Evolutionary conservation across 192 early-diverging fungal genomes (phyloP).

Genomic region (Coemansia sp.): DNA sequence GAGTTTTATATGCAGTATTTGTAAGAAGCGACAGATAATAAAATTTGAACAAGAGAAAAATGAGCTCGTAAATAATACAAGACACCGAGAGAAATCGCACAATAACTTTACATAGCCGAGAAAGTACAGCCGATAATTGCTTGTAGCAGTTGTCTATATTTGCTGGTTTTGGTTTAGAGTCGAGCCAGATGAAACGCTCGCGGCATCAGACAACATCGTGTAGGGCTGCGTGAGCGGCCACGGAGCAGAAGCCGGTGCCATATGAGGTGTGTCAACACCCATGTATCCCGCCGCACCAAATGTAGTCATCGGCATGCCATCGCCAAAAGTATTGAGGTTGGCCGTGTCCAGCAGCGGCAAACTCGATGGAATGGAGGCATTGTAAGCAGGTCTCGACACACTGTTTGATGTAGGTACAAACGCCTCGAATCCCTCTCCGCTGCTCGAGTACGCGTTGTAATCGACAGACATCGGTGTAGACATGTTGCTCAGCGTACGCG

Average conservation of each 20-base stretch:
- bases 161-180: slow-evolving; percentile 11
- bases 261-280: slow-evolving; percentile 9
- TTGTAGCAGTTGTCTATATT: slow-evolving; percentile 1
- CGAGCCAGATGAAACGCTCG: slow-evolving; percentile 5
- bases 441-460: slow-evolving; percentile 20
- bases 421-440: slow-evolving; percentile 20
- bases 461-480: slow-evolving; percentile 23
- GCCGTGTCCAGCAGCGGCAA: slow-evolving; percentile 44
- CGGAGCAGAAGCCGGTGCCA: slow-evolving; percentile 9
- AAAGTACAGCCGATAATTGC: background rate
- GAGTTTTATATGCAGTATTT: background rate
- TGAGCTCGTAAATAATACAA: slow-evolving; percentile 3
- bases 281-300: slow-evolving; percentile 34
- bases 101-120: slow-evolving; percentile 3
- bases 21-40: background rate
- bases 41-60: background rate
- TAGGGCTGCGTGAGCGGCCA: slow-evolving; percentile 31
- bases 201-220: slow-evolving; percentile 13
- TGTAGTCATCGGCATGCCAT: slow-evolving; percentile 26
- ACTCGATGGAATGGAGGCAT: background rate
- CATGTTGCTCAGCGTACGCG: slow-evolving; percentile 38
- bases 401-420: slow-evolving; percentile 18
- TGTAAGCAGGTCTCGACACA: background rate
- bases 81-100: background rate
- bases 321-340: slow-evolving; percentile 21